phyloP scores from a whole-genome alignment of 345 rosid species.

The Diplotaxis tenuifolia region DNA sequence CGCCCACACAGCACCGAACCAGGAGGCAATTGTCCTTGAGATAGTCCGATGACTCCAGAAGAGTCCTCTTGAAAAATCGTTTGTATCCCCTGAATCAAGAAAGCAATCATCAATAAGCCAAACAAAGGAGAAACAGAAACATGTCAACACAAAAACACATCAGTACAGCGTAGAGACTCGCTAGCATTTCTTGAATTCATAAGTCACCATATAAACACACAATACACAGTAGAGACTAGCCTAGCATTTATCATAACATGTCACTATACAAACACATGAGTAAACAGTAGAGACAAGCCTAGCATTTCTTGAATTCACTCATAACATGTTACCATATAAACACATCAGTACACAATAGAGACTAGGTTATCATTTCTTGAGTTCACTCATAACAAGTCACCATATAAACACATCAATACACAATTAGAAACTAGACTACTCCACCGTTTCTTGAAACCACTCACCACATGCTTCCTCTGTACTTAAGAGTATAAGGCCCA shows the following conservation, averaged over 20 bases:
- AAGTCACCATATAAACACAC: not conserved
- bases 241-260: not conserved
- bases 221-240: not conserved
- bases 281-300: not conserved
- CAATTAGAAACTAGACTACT: not conserved
- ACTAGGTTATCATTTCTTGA: not conserved
- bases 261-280: not conserved
- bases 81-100: conserved; percentile 69
- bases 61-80: conserved; percentile 69
- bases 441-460: not conserved
- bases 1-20: conserved; percentile 74
- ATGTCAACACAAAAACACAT: not conserved
- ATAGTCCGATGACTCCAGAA: conserved; percentile 66
- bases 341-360: not conserved
- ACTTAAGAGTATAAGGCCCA: conserved; percentile 73
- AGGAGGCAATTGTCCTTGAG: conserved; percentile 69
- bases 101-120: not conserved
- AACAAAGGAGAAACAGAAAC: not conserved
- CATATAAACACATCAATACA: not conserved
- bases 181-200: not conserved
- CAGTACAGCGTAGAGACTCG: no score
- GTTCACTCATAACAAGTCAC: not conserved
- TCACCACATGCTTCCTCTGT: conserved; percentile 86
- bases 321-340: not conserved
- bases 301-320: not conserved